Percentiles rank a stretch among this genome's conserved stretches.
phyloP scores from a whole-genome alignment of 306 rosid species.

The Rosa chinensis region DNA sequence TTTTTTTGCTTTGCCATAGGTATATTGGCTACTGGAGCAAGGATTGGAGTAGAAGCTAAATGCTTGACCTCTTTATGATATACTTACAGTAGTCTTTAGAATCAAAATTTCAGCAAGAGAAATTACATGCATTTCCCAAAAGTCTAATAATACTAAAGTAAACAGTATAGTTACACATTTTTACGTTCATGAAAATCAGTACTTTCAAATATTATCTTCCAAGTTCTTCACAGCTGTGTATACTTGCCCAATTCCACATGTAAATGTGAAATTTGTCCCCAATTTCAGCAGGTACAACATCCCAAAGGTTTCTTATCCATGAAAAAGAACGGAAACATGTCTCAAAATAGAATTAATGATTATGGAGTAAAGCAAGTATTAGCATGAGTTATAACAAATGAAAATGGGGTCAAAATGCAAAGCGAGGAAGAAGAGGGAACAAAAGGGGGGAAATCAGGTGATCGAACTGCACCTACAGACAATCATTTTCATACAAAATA shows the following conservation, averaged over 20 bases:
- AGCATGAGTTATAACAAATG: constrained; percentile 19
- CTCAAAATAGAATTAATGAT: constrained; percentile 14
- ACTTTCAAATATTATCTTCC: constrained; percentile 54
- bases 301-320: constrained; percentile 69
- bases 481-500: not conserved
- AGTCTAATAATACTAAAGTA: not conserved
- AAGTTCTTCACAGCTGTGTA: constrained; percentile 80
- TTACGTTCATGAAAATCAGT: constrained; percentile 15
- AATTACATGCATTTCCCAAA: not conserved
- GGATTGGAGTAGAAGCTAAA: not conserved
- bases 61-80: not conserved
- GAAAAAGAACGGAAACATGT: constrained; percentile 24
- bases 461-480: not conserved
- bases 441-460: not conserved
- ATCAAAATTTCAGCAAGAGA: not conserved
- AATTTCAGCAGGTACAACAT: constrained; percentile 65
- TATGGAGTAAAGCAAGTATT: constrained; percentile 9
- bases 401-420: constrained; percentile 5
- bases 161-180: not conserved
- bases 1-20: constrained; percentile 50
- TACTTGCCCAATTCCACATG: constrained; percentile 72
- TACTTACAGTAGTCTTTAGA: too few relatives aligned
- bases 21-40: constrained; percentile 87
- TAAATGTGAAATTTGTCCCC: constrained; percentile 87
- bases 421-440: constrained; percentile 18